Base-by-base conservation (phyloP, 768 basidiomycete genomes). In the Calocera cornea region DNA sequence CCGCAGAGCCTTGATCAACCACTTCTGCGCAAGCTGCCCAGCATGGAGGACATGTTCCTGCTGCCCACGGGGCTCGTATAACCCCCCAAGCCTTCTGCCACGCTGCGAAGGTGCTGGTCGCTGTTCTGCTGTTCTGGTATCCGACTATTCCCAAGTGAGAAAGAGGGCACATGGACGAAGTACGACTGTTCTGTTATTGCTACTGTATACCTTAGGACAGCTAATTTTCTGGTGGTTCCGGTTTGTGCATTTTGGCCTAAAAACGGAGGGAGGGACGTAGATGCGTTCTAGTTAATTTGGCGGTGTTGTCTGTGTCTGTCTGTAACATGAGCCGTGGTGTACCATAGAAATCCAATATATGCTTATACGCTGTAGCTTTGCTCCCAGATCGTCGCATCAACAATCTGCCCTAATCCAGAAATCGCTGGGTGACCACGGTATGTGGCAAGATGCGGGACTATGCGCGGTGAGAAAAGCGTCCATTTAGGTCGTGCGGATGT, bases 1-100 rank as follows among this genome's bases (percentile, higher is more conserved):
- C 54, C 54, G 54, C 54, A 60, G 54, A 33, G 54, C 54, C 22
- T 60, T 12, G 54, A 60, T 60, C 54, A 60, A 27, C 54, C 54
- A 19, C 31, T 60, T 5, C 31, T 60, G 31, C 24, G 54, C 11
- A 60, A 60, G 31, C 22, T 60, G 31, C 54, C 54, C 7, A 33
- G 54, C 31, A 33, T 60, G 54, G 54, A 60, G 54, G 54, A 60
- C 22, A 60, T 60, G 54, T 60, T 60, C 27, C 19, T 60, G 8
- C 19, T 60, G 24, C 54, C 54, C 31, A 60, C 54, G 2, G 54
- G 54, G 31, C 54, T 60, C 31, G 54, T 60, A 60, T 60, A 27
- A 60, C 12, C 24, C 10, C 49, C 14, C 19, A 41, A 10, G 10
- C 40, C 10, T 19, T 19, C 40, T 19, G 40, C 19, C 40, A 10